Conservation (phyloP, 352 stramenopile species). For the Globisporangium irregulare region DNA sequence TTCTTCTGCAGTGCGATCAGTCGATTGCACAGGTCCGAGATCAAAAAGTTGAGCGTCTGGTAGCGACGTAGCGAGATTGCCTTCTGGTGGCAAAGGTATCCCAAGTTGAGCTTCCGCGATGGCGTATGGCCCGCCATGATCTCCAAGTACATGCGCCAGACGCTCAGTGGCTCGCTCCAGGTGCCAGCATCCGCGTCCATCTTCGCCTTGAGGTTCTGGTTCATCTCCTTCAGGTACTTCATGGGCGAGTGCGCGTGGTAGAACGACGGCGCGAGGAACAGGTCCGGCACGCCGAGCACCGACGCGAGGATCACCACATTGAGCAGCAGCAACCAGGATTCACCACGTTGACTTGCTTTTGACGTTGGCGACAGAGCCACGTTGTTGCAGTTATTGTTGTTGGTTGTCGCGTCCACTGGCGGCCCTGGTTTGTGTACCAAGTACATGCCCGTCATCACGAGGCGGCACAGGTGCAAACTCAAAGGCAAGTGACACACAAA, state of each 20-base stretch:
- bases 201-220: conserved; percentile 65
- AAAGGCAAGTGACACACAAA: conserved; percentile 82
- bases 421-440: conserved; percentile 30
- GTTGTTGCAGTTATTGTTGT: neutral
- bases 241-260: conserved; percentile 66
- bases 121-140: conserved; percentile 45
- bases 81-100: conserved; percentile 40
- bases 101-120: conserved; percentile 37
- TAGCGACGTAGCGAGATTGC: conserved; percentile 67
- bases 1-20: conserved; percentile 51
- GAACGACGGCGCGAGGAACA: conserved; percentile 79
- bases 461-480: conserved; percentile 66
- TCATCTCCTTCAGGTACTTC: conserved; percentile 78
- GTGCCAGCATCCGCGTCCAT: conserved; percentile 50
- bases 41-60: conserved; percentile 75
- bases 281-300: conserved; percentile 60
- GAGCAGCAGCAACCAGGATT: conserved; percentile 42
- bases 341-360: neutral
- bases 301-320: conserved; percentile 67
- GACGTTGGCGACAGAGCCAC: neutral
- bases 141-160: conserved; percentile 73
- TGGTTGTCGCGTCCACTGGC: neutral
- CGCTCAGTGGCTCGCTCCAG: conserved; percentile 75
- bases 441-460: conserved; percentile 64
- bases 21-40: conserved; percentile 71